Evolutionary conservation across 1,284 basidiomycete genomes (phyloP), one percentile per base, ranked within the genome.

Genomic region (Pseudozyma hubeiensis): DNA sequence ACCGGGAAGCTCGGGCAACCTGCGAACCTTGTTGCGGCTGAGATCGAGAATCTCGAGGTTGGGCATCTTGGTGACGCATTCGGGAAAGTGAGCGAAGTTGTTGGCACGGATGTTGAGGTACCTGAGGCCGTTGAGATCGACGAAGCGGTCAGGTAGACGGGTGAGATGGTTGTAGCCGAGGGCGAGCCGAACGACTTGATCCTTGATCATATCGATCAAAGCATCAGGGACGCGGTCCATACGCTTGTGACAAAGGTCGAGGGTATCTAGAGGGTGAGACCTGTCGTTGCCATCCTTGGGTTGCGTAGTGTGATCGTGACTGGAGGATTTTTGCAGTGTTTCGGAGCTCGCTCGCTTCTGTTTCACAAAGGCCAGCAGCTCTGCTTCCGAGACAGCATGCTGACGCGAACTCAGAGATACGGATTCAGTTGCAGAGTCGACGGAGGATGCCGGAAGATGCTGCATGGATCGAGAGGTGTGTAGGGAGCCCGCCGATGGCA

Each of bases 61-160:
- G 7, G 92, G 90, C 87, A 99, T 91, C 33, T 60, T 31, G 47
- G 58, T 64, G 29, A 65, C 94, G 59, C 93, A 92, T 67, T 91
- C 88, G 10, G 96, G 96, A 78, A 99, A 93, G 16, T 88, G 87
- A 1, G 90, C 88, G 80, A 99, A 91, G 59, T 88, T 88, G 84
- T 98, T 98, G 79, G 91, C 91, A 85, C 93, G 92, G 64, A 99
- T 88, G 84, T 97, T 98, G 60, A 99, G 89, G 85, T 99, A 99
- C 70, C 95, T 88, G 52, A 99, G 87, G 68, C 90, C 90, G 62
- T 89, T 89, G 49, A 98, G 86, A 40, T 90, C 87, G 14, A 89
- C 88, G 82, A 98, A 96, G 33, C 91, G 90, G 72, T 88, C 88
- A 16, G 94, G 93, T 52, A 99, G 88, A 0, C 89, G 90, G 37